Base-by-base conservation (phyloP, 2,329 filamentous ascomycete species). In the Trichoderma afroharzianum region DNA sequence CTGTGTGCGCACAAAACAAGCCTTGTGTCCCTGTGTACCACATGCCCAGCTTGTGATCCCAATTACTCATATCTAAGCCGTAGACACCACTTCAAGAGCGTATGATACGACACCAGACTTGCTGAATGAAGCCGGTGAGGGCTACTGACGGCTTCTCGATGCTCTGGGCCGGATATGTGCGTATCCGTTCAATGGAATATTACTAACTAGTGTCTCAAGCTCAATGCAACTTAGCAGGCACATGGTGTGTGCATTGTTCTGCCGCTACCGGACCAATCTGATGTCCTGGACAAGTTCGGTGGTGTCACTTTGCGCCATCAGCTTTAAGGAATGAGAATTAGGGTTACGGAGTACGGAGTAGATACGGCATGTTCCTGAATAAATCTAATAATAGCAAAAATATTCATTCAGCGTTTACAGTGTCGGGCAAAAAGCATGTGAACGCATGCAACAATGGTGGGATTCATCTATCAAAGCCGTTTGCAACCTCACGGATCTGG, bases 131-230 rank as follows among this genome's bases (percentile, higher is more conserved):
- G 47, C 21, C 15, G 11, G 14, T 9, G 26, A 50, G 21, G 62
- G 62, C 39, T 53, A 33, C 43, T 43, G 7, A 53, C 39, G 62
- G 62, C 61, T 24, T 8, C 11, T 21, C 55, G 63, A 36, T 32
- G 32, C 24, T 18, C 32, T 36, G 24, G 50, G 32, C 30, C 63
- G 50, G 32, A 67, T 67, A 67, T 36, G 50, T 67, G 63, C 63
- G 63, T 67, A 67, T 43, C 53, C 63, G 63, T 67, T 57, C 63
- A 67, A 67, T 67, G 63, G 63, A 67, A 58, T 67, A 67, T 21
- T 53, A 18, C 36, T 39, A 39, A 39, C 15, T n/a, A 21, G 28
- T 55, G 28, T 55, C 63, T 28, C 39, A 32, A 21, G 21, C 30
- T 66, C 33, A 18, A 32, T 50, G 47, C 47, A 53, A 55, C 32